phyloP scores from a whole-genome alignment of 306 rosid genomes.

The Comarum palustre region DNA sequence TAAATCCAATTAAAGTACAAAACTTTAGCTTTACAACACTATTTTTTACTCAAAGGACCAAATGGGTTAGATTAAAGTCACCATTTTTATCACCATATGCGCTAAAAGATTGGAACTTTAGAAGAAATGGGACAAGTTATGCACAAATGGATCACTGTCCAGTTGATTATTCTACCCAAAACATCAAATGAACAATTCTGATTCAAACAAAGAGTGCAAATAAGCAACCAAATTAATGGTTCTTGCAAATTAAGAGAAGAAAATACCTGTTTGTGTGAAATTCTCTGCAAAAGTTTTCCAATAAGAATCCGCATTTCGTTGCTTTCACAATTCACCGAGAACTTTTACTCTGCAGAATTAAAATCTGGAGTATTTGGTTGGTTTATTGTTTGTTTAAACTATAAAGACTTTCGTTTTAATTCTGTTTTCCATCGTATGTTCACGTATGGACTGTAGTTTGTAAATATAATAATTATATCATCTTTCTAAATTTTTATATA shows the following conservation, averaged over 20 bases:
- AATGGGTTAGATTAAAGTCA: neutral
- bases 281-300: slow-evolving; percentile 41
- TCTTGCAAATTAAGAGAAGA: neutral
- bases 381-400: too few species aligned
- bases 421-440: too few species aligned
- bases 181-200: neutral
- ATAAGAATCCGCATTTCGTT: slow-evolving; percentile 48
- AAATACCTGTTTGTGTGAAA: slow-evolving; percentile 46
- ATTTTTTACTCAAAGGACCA: neutral
- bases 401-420: too few species aligned
- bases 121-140: slow-evolving; percentile 7
- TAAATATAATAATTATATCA: too few species aligned
- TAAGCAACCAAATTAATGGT: neutral
- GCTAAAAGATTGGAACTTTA: neutral
- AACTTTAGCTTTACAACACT: neutral
- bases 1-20: slow-evolving; percentile 22
- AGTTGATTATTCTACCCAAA: slow-evolving; percentile 7
- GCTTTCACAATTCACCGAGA: neutral
- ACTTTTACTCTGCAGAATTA: neutral
- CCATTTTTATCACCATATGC: slow-evolving; percentile 2
- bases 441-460: too few species aligned
- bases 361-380: neutral
- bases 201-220: neutral
- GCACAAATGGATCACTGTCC: neutral
- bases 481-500: too few species aligned